Evolutionary conservation across 495 filamentous ascomycete species (phyloP).

Genomic region (Podospora appendiculata): DNA sequence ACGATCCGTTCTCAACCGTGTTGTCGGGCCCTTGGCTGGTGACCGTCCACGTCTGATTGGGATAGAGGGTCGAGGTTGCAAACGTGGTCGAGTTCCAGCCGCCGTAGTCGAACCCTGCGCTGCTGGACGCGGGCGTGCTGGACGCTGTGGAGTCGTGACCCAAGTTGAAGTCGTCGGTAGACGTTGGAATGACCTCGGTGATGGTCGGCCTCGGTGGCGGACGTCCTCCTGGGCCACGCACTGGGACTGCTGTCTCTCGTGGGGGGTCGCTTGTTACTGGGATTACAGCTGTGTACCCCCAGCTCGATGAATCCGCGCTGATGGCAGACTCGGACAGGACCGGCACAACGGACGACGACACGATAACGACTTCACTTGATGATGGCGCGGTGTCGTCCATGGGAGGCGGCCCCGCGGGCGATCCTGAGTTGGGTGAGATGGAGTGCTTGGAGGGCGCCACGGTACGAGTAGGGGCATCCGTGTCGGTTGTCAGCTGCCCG

Average conservation of each 20-base stretch:
- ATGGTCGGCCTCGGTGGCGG: not conserved
- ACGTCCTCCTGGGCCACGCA: not conserved
- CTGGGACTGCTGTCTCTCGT: not conserved
- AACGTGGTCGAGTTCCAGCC: conserved; percentile 1
- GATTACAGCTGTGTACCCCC: too few species aligned
- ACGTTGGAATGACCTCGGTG: not conserved
- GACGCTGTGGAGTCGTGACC: not conserved
- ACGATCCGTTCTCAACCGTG: not conserved
- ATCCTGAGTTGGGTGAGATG: conserved; percentile 3
- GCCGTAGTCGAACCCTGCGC: not conserved
- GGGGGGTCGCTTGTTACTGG: too few species aligned
- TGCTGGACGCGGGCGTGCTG: not conserved
- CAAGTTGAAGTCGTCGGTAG: not conserved
- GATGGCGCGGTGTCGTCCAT: not conserved
- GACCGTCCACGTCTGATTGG: conserved; percentile 5
- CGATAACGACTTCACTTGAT: not conserved
- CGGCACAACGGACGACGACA: too few species aligned
- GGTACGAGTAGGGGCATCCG: conserved; percentile 8
- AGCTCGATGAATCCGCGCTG: too few species aligned
- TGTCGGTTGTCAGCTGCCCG: conserved; percentile 13
- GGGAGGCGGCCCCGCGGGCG: conserved; percentile 9
- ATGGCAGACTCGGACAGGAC: too few species aligned
- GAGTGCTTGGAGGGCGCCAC: conserved; percentile 7
- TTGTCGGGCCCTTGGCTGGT: not conserved
- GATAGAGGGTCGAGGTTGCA: not conserved